These are phyloP conservation scores for Tympanopsis confertula DNA, from an alignment of 2,329 filamentous ascomycete species.

Conservation along the genomic window DNA sequence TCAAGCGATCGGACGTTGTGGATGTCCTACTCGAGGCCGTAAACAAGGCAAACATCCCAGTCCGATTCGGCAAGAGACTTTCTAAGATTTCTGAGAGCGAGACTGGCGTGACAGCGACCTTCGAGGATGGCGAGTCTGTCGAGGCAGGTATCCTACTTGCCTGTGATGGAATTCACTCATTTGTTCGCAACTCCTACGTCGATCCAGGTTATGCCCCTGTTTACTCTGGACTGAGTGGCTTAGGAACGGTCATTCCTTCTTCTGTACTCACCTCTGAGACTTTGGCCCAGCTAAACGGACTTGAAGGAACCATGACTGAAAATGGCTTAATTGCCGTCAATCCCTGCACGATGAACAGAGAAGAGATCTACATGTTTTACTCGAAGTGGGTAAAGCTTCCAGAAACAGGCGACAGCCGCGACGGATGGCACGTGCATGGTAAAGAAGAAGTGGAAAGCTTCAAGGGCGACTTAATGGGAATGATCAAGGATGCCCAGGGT, in stretches of 20 bases:
- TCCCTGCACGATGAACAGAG: constrained; percentile 10
- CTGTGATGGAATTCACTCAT: constrained; percentile 26
- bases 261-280: constrained; percentile 4
- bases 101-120: constrained; percentile 10
- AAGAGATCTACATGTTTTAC: constrained; percentile 17
- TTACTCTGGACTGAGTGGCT: constrained; percentile 18
- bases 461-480: constrained; percentile 11
- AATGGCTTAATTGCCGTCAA: constrained; percentile 14
- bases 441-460: constrained; percentile 16
- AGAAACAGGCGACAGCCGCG: constrained; percentile 10
- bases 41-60: constrained; percentile 9
- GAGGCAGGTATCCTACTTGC: constrained; percentile 18
- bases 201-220: constrained; percentile 13
- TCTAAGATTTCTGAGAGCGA: constrained; percentile 10
- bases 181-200: constrained; percentile 16
- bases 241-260: constrained; percentile 9
- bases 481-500: constrained; percentile 11
- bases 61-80: constrained; percentile 13
- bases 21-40: constrained; percentile 12
- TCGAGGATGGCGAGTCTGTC: constrained; percentile 14
- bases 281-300: constrained; percentile 6
- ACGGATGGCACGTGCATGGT: constrained; percentile 17
- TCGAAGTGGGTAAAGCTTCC: constrained; percentile 14
- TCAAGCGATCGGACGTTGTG: constrained; percentile 15
- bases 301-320: constrained; percentile 15